phyloP scores from a whole-genome alignment of 345 rosid genomes.

The Anacardium occidentale region DNA sequence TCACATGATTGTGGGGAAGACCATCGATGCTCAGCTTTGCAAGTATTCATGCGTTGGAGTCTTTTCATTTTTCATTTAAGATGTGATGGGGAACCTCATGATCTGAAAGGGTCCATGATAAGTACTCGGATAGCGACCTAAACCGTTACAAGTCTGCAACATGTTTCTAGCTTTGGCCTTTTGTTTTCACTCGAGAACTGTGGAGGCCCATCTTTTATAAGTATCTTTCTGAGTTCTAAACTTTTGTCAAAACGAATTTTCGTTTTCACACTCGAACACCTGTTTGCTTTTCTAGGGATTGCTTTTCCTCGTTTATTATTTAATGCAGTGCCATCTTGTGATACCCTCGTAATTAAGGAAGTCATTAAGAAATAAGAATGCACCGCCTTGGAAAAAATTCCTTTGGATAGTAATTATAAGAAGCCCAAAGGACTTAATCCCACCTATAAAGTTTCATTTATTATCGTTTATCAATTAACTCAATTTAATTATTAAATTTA shows the following conservation, averaged over 20 bases:
- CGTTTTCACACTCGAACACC: background rate
- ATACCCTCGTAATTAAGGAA: too few species aligned
- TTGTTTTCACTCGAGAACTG: background rate
- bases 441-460: too few species aligned
- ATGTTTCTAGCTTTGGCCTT: background rate
- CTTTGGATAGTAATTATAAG: too few species aligned
- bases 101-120: background rate
- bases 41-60: too few species aligned
- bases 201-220: background rate
- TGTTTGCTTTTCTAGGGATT: background rate
- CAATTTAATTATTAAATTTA: too few species aligned
- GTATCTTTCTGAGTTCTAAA: background rate
- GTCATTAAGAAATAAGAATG: too few species aligned
- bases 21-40: background rate
- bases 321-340: too few species aligned
- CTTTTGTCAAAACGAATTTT: background rate
- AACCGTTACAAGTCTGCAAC: background rate
- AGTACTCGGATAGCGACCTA: background rate
- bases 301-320: too few species aligned
- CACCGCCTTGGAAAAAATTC: too few species aligned
- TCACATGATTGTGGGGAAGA: conserved; percentile 20
- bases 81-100: background rate
- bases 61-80: background rate
- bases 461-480: too few species aligned
- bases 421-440: too few species aligned